Base-by-base conservation (phyloP, 441 rosid genomes). In the Jatropha multifida region DNA sequence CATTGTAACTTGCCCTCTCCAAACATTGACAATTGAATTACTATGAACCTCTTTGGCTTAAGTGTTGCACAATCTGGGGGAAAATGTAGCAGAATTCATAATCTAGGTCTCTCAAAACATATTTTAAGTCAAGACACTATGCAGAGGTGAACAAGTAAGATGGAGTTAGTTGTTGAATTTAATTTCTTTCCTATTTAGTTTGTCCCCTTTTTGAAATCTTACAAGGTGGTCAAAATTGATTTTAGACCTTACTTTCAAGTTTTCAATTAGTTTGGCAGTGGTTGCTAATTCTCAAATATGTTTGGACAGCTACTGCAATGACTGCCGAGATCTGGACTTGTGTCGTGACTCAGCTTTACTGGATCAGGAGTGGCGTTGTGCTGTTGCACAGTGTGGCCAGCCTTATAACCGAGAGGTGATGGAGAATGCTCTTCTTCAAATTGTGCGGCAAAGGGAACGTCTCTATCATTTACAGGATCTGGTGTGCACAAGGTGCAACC, bases 381-480 rank as follows among this genome's bases (percentile, higher is more conserved):
- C 83, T n/a, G 85, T 92, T 73, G 84, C 97, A 27, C 94, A 92
- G 74, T 96, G 99, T 77, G 92, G 97, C 71, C 97, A 96, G 86
- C 91, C 92, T 40, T 93, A 93, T 56, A 88, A 90, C 64, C 86
- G 84, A 26, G 93, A 96, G 78, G 80, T 85, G 72, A 89, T 93
- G 92, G 99, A 96, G 86, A 96, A 86, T 72, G 79, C 89, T 18
- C 97, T 96, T 82, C 86, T 96, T 61, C 95, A 96, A 83, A 92
- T 92, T 58, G 94, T 91, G 63, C 83, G 94, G 73, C 94, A 92
- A 78, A 81, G 94, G 82, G 99, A 92, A 62, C 88, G 89, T 7
- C 85, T 90, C 60, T 93, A 93, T 82, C 98, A 93, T 75, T 84
- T 93, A 79, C 98, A 93, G 81, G 99, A 95, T 80, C 90, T 95